phyloP scores from a whole-genome alignment of 305 asterid genomes.

The Fraxinus albicans region DNA sequence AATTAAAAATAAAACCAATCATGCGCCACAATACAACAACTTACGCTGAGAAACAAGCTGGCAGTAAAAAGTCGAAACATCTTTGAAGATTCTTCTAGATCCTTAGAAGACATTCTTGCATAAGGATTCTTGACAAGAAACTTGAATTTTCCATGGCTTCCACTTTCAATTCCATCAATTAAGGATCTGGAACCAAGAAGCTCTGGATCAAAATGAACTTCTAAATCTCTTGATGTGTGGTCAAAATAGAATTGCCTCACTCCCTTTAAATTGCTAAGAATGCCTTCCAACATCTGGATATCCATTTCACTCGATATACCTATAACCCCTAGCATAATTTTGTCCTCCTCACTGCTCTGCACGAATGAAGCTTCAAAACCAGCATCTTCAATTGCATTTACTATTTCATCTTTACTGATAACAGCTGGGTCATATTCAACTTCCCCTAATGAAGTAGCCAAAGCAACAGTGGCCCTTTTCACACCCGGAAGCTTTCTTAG shows the following conservation, averaged over 20 bases:
- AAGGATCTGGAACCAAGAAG: slow-evolving; percentile 79
- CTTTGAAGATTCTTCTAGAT: slow-evolving; percentile 77
- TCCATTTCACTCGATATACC: slow-evolving; percentile 73
- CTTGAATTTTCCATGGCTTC: slow-evolving; percentile 70
- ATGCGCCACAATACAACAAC: slow-evolving; percentile 34
- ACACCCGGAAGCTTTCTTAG: slow-evolving; percentile 77
- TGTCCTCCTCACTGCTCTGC: slow-evolving; percentile 91
- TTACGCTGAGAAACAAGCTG: slow-evolving; percentile 87
- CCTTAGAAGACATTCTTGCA: slow-evolving; percentile 85
- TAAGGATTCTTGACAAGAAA: slow-evolving; percentile 80
- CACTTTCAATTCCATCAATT: slow-evolving; percentile 72
- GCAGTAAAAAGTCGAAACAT: slow-evolving; percentile 85
- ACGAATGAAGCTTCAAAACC: slow-evolving; percentile 96
- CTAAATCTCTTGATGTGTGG: slow-evolving; percentile 55
- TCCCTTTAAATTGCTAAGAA: slow-evolving; percentile 67
- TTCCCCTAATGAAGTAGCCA: slow-evolving; percentile 94
- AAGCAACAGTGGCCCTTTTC: slow-evolving; percentile 78
- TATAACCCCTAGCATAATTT: slow-evolving; percentile 64
- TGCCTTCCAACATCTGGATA: slow-evolving; percentile 67
- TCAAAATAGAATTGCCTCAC: slow-evolving; percentile 69
- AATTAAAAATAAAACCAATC: slow-evolving; percentile 1
- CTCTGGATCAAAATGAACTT: slow-evolving; percentile 89
- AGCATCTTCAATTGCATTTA: slow-evolving; percentile 90
- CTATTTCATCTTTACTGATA: slow-evolving; percentile 71
- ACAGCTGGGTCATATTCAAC: slow-evolving; percentile 79